Evolutionary conservation across 2,329 filamentous ascomycete species (phyloP).

Genomic region (Amauroascus verrucosus): DNA sequence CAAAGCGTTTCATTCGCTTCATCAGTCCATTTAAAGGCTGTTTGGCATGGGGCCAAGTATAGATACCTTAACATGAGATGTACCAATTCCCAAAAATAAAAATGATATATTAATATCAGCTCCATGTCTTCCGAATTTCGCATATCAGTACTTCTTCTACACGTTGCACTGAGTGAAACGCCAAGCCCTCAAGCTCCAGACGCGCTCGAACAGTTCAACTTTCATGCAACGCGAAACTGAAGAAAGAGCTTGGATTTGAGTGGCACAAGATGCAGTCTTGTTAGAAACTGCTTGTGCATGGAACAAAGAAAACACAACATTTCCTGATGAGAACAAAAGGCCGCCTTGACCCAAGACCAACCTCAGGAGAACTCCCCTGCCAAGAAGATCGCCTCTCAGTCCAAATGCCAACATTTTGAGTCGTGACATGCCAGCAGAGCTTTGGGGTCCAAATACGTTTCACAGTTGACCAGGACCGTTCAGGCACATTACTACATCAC

Average conservation of each 20-base stretch:
- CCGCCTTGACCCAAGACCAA: background rate
- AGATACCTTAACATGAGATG: background rate
- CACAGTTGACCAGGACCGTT: background rate
- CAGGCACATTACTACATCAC: background rate
- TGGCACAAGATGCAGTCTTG: background rate
- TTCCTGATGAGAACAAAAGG: background rate
- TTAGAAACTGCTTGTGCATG: background rate
- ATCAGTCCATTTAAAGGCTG: background rate
- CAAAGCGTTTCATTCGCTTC: slow-evolving; percentile 4
- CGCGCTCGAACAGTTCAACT: too few species aligned
- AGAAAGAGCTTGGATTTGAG: background rate
- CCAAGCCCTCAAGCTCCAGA: background rate
- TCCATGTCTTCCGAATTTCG: too few species aligned
- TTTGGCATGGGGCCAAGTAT: background rate
- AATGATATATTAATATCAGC: background rate
- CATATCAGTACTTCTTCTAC: too few species aligned
- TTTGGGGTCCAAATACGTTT: slow-evolving; percentile 4
- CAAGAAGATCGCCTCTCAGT: background rate
- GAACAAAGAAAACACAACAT: background rate
- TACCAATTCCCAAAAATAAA: background rate
- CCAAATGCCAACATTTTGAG: slow-evolving; percentile 1
- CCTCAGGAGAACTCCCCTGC: background rate
- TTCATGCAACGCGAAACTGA: background rate
- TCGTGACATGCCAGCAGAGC: background rate
- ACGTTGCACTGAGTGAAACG: slow-evolving; percentile 1